These are phyloP conservation scores for Aquilaria yunnanensis DNA, from an alignment of 345 rosid genomes.

Conservation along the genomic window DNA sequence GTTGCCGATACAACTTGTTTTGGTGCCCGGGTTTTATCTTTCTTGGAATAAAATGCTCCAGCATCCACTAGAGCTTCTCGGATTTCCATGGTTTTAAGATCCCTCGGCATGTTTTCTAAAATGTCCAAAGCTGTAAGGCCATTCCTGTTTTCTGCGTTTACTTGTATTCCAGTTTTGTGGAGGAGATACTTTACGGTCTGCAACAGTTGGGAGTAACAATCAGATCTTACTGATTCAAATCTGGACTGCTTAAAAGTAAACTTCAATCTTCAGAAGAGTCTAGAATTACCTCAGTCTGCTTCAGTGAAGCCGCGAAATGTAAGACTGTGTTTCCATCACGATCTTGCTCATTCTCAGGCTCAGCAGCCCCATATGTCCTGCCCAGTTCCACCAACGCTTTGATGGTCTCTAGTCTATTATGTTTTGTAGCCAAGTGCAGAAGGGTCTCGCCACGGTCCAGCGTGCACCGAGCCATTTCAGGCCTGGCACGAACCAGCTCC, in stretches of 20 bases:
- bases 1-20: no score
- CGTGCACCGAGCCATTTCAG: background rate
- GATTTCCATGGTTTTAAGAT: conserved; percentile 23
- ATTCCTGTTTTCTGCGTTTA: conserved; percentile 15
- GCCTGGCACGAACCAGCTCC: conserved; percentile 9
- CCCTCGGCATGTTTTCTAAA: conserved; percentile 17
- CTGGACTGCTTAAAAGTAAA: no score
- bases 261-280: no score
- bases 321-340: conserved; percentile 21
- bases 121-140: conserved; percentile 22
- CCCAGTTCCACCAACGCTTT: conserved; percentile 12
- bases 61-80: conserved; percentile 12
- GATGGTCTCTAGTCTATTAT: conserved; percentile 19
- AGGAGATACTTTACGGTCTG: conserved; percentile 23
- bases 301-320: conserved; percentile 20
- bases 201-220: background rate
- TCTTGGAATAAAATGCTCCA: conserved; percentile 7
- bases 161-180: conserved; percentile 7
- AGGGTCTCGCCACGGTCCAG: conserved; percentile 13
- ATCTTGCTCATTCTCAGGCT: conserved; percentile 17
- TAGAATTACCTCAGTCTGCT: conserved; percentile 24
- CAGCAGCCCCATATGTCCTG: background rate
- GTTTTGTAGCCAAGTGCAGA: conserved; percentile 20
- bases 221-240: no score
- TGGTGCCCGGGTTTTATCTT: no score